phyloP scores from a whole-genome alignment of 2,329 filamentous ascomycete species.

The Colletotrichum zoysiae region DNA sequence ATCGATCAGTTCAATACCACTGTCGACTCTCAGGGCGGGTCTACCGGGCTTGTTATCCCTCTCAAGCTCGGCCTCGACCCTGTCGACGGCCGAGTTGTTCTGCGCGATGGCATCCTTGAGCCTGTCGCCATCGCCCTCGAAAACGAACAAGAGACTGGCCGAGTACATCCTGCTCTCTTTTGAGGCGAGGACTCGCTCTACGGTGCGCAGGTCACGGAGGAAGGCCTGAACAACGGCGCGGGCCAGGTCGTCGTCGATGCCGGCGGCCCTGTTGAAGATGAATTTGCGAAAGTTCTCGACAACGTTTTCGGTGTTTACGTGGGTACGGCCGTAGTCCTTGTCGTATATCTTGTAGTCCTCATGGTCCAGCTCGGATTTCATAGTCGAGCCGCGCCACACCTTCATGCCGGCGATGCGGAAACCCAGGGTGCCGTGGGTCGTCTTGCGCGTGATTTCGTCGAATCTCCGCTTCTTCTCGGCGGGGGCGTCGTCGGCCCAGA shows the following conservation, averaged over 20 bases:
- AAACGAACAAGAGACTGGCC: slow-evolving; percentile 71
- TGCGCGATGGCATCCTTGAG: slow-evolving; percentile 66
- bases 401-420: slow-evolving; percentile 77
- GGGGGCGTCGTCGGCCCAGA: slow-evolving; percentile 84
- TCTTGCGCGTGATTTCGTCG: slow-evolving; percentile 68
- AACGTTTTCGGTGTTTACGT: slow-evolving; percentile 67
- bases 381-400: slow-evolving; percentile 69
- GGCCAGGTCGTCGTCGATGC: slow-evolving; percentile 71
- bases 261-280: slow-evolving; percentile 69
- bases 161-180: slow-evolving; percentile 76
- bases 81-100: slow-evolving; percentile 67
- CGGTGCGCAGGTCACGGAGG: slow-evolving; percentile 63
- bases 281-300: slow-evolving; percentile 67
- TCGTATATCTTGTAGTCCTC: slow-evolving; percentile 71
- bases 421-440: slow-evolving; percentile 70
- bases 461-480: slow-evolving; percentile 70
- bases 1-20: slow-evolving; percentile 60
- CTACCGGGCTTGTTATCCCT: slow-evolving; percentile 42
- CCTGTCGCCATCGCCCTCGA: slow-evolving; percentile 71
- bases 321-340: slow-evolving; percentile 70
- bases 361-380: slow-evolving; percentile 63
- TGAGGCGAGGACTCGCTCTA: slow-evolving; percentile 65
- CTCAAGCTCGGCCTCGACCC: slow-evolving; percentile 50
- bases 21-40: slow-evolving; percentile 64
- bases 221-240: slow-evolving; percentile 67